Evolutionary conservation across 257 asterid species (phyloP).

Genomic region (Apocynum venetum): DNA sequence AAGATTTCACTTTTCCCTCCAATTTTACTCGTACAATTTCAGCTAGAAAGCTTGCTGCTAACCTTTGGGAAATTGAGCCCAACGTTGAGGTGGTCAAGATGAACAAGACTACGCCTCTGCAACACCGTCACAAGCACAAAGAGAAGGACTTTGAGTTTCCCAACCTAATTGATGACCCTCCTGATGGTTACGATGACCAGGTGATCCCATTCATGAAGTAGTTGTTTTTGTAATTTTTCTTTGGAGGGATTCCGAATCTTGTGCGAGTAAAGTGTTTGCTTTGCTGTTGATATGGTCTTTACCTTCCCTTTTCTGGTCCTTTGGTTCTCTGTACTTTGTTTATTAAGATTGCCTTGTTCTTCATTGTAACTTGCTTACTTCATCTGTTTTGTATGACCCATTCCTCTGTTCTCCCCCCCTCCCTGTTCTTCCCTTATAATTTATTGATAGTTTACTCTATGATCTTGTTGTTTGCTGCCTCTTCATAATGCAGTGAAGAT

Average conservation of each 20-base stretch:
- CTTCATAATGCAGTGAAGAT: no score
- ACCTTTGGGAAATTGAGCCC: slow-evolving; percentile 72
- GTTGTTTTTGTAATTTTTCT: background rate
- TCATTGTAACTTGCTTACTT: background rate
- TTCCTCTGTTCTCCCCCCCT: no score
- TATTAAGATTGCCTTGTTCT: background rate
- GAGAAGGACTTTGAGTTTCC: slow-evolving; percentile 22
- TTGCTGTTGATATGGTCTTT: background rate
- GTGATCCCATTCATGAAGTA: slow-evolving; percentile 20
- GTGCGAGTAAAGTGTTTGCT: background rate
- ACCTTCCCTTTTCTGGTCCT: background rate
- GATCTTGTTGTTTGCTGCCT: background rate
- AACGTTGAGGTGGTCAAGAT: slow-evolving; percentile 23
- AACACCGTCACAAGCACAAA: slow-evolving; percentile 25
- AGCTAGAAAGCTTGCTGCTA: slow-evolving; percentile 77
- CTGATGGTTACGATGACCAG: slow-evolving; percentile 30
- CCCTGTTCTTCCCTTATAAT: no score
- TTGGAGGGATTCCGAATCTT: background rate
- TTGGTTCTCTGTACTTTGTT: background rate
- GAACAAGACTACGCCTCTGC: slow-evolving; percentile 26
- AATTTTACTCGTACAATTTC: slow-evolving; percentile 38
- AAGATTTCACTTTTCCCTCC: slow-evolving; percentile 39
- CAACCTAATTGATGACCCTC: slow-evolving; percentile 17
- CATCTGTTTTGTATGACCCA: no score
- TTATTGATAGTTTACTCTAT: no score